Percentiles rank a stretch among this genome's conserved stretches.
Evolutionary conservation across 495 filamentous ascomycete genomes (phyloP).

Genomic region (Penicillium samsonianum): DNA sequence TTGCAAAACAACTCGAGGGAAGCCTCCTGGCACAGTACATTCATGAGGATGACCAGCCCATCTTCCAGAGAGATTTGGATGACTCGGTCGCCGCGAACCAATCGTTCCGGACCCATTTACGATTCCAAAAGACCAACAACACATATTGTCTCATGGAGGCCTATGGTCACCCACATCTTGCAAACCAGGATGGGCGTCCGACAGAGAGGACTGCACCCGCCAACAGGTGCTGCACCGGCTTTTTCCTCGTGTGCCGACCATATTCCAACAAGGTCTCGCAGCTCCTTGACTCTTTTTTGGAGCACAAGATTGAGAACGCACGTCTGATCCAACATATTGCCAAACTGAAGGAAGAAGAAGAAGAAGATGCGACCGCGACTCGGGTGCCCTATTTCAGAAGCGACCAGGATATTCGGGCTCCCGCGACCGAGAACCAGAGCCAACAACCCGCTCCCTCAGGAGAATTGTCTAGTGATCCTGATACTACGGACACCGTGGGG

Average conservation of each 20-base stretch:
- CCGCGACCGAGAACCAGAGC: not conserved
- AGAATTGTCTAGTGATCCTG: slow-evolving; percentile 24
- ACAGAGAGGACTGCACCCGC: slow-evolving; percentile 47
- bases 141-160: slow-evolving; percentile 81
- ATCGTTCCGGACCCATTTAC: slow-evolving; percentile 83
- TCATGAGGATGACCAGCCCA: slow-evolving; percentile 81
- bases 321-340: slow-evolving; percentile 79
- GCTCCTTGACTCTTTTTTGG: slow-evolving; percentile 88
- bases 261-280: slow-evolving; percentile 86
- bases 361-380: slow-evolving; percentile 63
- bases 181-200: slow-evolving; percentile 58
- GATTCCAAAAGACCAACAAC: slow-evolving; percentile 75
- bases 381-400: slow-evolving; percentile 14
- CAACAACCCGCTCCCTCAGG: slow-evolving; percentile 11
- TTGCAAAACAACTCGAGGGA: slow-evolving; percentile 66
- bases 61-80: slow-evolving; percentile 87
- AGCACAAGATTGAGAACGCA: slow-evolving; percentile 98
- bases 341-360: slow-evolving; percentile 82
- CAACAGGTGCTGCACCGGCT: slow-evolving; percentile 75
- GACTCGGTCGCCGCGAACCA: slow-evolving; percentile 84
- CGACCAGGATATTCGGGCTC: slow-evolving; percentile 7
- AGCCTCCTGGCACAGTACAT: slow-evolving; percentile 76
- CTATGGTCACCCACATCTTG: slow-evolving; percentile 87
- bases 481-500: slow-evolving; percentile 49
- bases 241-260: slow-evolving; percentile 92